A percentile compares a stretch with the other conserved stretches of the same genome.
These are phyloP conservation scores for Hypoxylon sp. DNA, from an alignment of 2,329 filamentous ascomycete species.

Conservation along the genomic window DNA sequence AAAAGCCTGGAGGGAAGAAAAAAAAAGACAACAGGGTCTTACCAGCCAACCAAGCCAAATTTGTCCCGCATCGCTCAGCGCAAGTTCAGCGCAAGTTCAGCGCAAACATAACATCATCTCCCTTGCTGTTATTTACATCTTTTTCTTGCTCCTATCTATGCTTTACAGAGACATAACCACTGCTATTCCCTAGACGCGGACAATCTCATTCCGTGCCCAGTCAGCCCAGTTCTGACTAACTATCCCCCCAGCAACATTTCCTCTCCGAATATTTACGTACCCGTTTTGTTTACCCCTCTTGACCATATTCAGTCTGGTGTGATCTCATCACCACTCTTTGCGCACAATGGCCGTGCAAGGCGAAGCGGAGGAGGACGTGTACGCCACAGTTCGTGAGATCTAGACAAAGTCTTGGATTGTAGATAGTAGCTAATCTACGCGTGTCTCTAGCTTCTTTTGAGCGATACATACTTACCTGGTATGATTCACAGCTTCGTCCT, in stretches of 20 bases:
- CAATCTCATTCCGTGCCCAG: conserved; percentile 8
- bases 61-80: conserved; percentile 26
- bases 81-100: conserved; percentile 25
- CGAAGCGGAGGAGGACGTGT: conserved; percentile 63
- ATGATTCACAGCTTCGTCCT: conserved; percentile 53
- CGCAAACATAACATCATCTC: conserved; percentile 23
- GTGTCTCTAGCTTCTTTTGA: conserved; percentile 82
- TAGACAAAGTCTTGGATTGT: conserved; percentile 15
- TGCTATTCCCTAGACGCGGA: conserved; percentile 5
- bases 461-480: conserved; percentile 94
- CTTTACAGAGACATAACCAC: conserved; percentile 3
- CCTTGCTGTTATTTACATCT: conserved; percentile 11
- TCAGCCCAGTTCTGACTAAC: not conserved
- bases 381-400: conserved; percentile 67
- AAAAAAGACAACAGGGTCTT: conserved; percentile 26
- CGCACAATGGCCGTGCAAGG: conserved; percentile 51
- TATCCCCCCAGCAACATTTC: not conserved
- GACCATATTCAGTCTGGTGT: conserved; percentile 28
- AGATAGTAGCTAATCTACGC: conserved; percentile 49
- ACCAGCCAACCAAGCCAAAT: conserved; percentile 25
- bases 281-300: conserved; percentile 29
- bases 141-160: conserved; percentile 1
- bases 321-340: conserved; percentile 35
- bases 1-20: conserved; percentile 22
- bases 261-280: conserved; percentile 10